Evolutionary conservation across 2,329 filamentous ascomycete species (phyloP).

Genomic region (Venturia carpophila): DNA sequence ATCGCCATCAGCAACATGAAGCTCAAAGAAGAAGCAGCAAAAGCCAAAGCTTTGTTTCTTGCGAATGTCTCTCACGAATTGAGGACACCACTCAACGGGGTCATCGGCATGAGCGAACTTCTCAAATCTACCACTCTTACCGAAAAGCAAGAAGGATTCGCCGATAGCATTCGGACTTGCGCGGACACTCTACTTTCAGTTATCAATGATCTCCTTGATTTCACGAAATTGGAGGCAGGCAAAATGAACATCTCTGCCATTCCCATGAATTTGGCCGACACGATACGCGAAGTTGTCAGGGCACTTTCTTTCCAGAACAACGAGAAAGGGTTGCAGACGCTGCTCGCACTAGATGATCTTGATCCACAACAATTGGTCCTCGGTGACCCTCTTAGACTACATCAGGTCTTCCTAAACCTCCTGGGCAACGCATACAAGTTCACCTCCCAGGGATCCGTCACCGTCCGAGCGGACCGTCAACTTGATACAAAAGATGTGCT

Average conservation of each 20-base stretch:
- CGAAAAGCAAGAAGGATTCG: conserved; percentile 53
- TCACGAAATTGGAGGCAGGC: conserved; percentile 45
- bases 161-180: conserved; percentile 57
- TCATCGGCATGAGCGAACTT: conserved; percentile 53
- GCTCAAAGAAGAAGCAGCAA: conserved; percentile 73
- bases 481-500: conserved; percentile 62
- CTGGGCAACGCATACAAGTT: conserved; percentile 94
- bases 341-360: conserved; percentile 45
- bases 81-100: conserved; percentile 46
- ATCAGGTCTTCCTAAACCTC: conserved; percentile 61
- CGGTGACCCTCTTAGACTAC: conserved; percentile 44
- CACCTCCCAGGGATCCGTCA: conserved; percentile 78
- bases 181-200: conserved; percentile 48
- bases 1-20: conserved; percentile 72
- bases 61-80: conserved; percentile 53
- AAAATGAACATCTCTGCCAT: conserved; percentile 55
- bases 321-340: conserved; percentile 51
- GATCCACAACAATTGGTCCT: conserved; percentile 47
- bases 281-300: conserved; percentile 56
- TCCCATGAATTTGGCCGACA: conserved; percentile 45
- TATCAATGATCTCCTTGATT: conserved; percentile 48
- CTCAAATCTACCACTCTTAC: conserved; percentile 50
- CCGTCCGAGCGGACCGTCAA: conserved; percentile 68
- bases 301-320: conserved; percentile 56
- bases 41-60: conserved; percentile 71